phyloP scores from a whole-genome alignment of 139 green algal genomes.

The Nannochloris sp. region DNA sequence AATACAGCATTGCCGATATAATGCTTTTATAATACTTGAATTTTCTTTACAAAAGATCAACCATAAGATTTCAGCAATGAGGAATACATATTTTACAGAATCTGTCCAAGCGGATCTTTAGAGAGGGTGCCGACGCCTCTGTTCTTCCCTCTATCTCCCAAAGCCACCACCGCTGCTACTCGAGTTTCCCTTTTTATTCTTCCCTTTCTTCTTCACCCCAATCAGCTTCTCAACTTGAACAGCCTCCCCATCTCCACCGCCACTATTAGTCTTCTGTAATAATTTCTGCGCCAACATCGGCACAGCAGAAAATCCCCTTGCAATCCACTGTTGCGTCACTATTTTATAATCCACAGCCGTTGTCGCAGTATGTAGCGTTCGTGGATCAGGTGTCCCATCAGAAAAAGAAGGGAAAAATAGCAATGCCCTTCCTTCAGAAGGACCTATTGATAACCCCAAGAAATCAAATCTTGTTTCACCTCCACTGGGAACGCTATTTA shows the following conservation, averaged over 20 bases:
- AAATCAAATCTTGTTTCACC: conserved; percentile 59
- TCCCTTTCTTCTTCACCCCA: conserved; percentile 11
- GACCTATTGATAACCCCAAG: conserved; percentile 50
- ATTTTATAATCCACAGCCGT: conserved; percentile 58
- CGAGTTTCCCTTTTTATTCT: conserved; percentile 12
- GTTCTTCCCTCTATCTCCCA: too few species aligned
- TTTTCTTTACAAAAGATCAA: too few species aligned
- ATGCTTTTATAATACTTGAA: too few species aligned
- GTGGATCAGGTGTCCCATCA: conserved; percentile 47
- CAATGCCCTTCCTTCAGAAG: conserved; percentile 45
- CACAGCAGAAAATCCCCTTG: conserved; percentile 20
- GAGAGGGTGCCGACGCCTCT: too few species aligned
- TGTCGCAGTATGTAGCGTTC: conserved; percentile 66
- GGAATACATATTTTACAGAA: too few species aligned
- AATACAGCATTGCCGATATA: too few species aligned
- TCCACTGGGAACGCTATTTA: conserved; percentile 49
- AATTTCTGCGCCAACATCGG: neutral
- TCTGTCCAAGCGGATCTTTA: too few species aligned
- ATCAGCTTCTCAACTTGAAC: neutral
- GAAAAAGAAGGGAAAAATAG: conserved; percentile 71
- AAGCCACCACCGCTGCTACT: too few species aligned
- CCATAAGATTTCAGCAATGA: too few species aligned
- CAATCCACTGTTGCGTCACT: conserved; percentile 70
- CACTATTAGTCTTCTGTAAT: neutral
- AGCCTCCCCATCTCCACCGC: neutral